Evolutionary conservation across 352 stramenopile genomes (phyloP).

Genomic region (Phytophthora citrophthora): DNA sequence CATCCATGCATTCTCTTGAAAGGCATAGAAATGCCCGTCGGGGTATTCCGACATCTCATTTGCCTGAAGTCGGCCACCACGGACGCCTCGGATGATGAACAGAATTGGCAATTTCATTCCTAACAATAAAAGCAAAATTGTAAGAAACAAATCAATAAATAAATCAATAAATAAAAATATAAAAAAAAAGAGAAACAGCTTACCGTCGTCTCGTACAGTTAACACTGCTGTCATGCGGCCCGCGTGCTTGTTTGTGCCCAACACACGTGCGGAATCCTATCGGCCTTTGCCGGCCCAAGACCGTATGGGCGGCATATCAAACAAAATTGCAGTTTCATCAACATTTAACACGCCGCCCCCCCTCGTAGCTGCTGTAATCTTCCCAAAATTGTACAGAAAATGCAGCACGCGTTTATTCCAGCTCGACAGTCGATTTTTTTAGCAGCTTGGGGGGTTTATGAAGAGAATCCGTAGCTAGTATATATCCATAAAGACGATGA

Average conservation of each 20-base stretch:
- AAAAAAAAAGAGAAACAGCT: too few species aligned
- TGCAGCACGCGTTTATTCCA: neutral
- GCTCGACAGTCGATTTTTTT: conserved; percentile 2
- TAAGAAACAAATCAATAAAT: too few species aligned
- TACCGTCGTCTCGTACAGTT: neutral
- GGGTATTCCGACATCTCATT: conserved; percentile 3
- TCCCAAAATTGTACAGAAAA: conserved; percentile 1
- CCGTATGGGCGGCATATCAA: conserved; percentile 7
- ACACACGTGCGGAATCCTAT: neutral
- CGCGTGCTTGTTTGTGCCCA: conserved; percentile 6
- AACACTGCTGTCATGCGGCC: conserved; percentile 1
- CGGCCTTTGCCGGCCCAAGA: neutral
- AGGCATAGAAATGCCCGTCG: neutral
- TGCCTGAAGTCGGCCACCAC: neutral
- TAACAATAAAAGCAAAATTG: conserved; percentile 4
- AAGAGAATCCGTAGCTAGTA: neutral
- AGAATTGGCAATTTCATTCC: conserved; percentile 8
- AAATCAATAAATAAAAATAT: too few species aligned
- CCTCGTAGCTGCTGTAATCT: neutral
- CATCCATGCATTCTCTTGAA: conserved; percentile 5
- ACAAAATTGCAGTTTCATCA: conserved; percentile 5
- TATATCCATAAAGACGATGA: neutral
- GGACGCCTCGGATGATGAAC: conserved; percentile 3
- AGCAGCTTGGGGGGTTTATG: neutral
- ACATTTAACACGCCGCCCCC: conserved; percentile 9